Evolutionary conservation across 164 flowering plant species (phyloP), one percentile per base, ranked within the genome.

Genomic region (Stephania cephalantha): DNA sequence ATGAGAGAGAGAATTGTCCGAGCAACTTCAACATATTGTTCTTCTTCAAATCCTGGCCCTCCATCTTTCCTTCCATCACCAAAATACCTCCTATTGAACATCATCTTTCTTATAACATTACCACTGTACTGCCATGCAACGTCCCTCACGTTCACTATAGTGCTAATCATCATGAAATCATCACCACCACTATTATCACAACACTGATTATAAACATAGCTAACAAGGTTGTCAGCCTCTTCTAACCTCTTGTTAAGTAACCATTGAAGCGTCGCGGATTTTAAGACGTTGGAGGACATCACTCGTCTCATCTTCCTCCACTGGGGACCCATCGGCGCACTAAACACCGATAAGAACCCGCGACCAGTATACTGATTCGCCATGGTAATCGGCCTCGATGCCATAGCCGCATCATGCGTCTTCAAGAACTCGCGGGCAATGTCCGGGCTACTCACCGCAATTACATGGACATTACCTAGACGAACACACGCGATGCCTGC

Each of bases 371-470:
- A 83, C 83, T 2, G 76, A 22, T 35, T 72, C 69, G 69, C 75
- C 84, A 83, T 78, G 3, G 81, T 64, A 15, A 55, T 17, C 7
- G 86, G 85, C 17, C 87, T 76, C 0, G 80, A 76, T 1, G 83
- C 78, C 17, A 83, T 83, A 7, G 73, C 42, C 1, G 76, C 76
- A 44, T 85, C 87, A 10, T 85, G 75, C 31, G 76, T 77, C 64
- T 73, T 79, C 71, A 85, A 78, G 71, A 85, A 79, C 29, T 81
- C 82, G 0, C 72, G 66, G 4, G 72, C 81, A 17, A 85, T 72
- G 50, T 74, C 75, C 9, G 84, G 85, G 48, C 79, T 76, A 7
- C 61, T 83, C 6, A 85, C 85, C 7, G 84, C 73, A 48, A 84
- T 78, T 12, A 80, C 72, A 74, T 81, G 83, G 9, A 70, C 73